Evolutionary conservation across 768 basidiomycete genomes (phyloP).

Genomic region (Lactarius hatsudake): DNA sequence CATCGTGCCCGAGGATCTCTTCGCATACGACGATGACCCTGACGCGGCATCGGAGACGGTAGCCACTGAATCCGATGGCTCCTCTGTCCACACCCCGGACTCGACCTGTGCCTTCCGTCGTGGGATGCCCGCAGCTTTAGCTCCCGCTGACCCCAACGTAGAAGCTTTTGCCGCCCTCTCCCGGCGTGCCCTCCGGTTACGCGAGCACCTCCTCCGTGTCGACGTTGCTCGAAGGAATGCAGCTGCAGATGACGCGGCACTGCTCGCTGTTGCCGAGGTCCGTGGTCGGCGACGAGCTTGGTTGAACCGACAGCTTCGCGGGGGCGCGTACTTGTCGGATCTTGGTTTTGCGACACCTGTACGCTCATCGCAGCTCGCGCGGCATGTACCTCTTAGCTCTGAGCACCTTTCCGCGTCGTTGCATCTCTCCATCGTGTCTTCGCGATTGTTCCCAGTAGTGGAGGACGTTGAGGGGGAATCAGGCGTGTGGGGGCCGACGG

Average conservation of each 20-base stretch:
- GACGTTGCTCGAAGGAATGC: constrained; percentile 41
- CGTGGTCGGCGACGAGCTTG: constrained; percentile 64
- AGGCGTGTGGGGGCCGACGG: constrained; percentile 18
- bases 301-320: constrained; percentile 51
- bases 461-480: constrained; percentile 35
- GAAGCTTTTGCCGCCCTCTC: constrained; percentile 34
- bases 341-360: constrained; percentile 51
- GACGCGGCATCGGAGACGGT: constrained; percentile 27
- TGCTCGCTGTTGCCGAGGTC: constrained; percentile 47
- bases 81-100: constrained; percentile 47
- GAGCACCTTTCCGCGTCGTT: neutral
- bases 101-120: constrained; percentile 32
- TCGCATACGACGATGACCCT: constrained; percentile 40
- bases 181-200: constrained; percentile 32
- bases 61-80: constrained; percentile 46
- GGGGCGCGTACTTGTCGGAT: constrained; percentile 36
- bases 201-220: constrained; percentile 40
- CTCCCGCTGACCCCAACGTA: constrained; percentile 25
- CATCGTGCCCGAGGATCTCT: constrained; percentile 22
- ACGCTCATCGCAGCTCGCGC: constrained; percentile 49
- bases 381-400: constrained; percentile 29
- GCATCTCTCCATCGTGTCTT: neutral
- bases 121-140: constrained; percentile 21
- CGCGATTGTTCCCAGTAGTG: constrained; percentile 33
- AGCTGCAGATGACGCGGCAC: constrained; percentile 37